Conservation (phyloP, 768 basidiomycete species). For the Antrodiella citrinella region DNA sequence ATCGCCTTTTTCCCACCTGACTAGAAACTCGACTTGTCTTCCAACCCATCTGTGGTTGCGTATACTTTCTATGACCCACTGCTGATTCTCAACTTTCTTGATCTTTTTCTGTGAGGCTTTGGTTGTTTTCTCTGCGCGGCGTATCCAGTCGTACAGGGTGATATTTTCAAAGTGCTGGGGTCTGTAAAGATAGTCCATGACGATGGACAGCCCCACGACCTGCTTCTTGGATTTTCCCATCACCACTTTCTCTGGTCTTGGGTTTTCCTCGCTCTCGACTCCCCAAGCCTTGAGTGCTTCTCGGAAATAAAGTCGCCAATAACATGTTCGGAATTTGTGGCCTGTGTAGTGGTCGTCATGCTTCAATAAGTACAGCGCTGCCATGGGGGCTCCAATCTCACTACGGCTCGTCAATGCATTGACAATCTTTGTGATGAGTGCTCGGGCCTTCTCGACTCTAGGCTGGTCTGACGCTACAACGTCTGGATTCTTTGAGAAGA, state of each 20-base stretch:
- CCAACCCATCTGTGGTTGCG: neutral
- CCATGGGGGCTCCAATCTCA: slow-evolving; percentile 12
- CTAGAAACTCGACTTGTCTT: neutral
- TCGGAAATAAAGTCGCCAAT: slow-evolving; percentile 5
- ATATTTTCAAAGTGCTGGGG: slow-evolving; percentile 3
- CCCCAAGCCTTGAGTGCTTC: slow-evolving; percentile 1
- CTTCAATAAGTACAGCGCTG: slow-evolving; percentile 9
- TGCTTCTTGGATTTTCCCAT: neutral
- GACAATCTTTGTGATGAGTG: slow-evolving; percentile 3
- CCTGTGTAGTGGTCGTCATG: slow-evolving; percentile 13
- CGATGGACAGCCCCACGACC: neutral
- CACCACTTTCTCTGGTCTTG: slow-evolving; percentile 1
- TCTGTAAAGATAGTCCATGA: slow-evolving; percentile 7
- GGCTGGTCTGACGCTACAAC: slow-evolving; percentile 8
- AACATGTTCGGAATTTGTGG: slow-evolving; percentile 8
- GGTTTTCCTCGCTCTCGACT: neutral
- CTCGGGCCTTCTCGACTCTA: slow-evolving; percentile 7
- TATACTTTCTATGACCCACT: neutral
- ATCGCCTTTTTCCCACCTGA: neutral
- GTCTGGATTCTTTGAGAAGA: slow-evolving; percentile 20
- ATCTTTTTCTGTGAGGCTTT: neutral
- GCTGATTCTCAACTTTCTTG: neutral
- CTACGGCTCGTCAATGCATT: slow-evolving; percentile 5
- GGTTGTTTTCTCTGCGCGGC: neutral
- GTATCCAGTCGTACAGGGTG: slow-evolving; percentile 5